Percentiles rank a stretch among this genome's conserved stretches.
Conservation (phyloP, 768 basidiomycete species). For the Leucosporidium yakuticum region DNA sequence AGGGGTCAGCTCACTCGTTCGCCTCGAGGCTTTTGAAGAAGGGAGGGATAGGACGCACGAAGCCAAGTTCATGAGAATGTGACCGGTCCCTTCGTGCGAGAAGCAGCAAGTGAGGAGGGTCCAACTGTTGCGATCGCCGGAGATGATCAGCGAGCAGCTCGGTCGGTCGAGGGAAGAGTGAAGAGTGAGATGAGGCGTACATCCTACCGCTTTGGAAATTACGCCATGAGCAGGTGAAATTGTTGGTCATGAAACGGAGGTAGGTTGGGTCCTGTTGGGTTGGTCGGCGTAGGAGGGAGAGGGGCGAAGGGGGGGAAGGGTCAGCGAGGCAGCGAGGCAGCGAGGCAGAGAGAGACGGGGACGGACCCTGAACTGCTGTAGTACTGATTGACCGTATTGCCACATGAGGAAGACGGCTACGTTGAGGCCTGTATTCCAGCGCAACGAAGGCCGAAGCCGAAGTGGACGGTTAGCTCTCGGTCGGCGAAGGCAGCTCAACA, state of each 20-base stretch:
- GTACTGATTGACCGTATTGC: constrained; percentile 20
- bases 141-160: neutral
- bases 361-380: constrained; percentile 23
- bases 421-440: neutral
- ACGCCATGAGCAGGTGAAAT: constrained; percentile 59
- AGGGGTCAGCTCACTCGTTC: too few relatives aligned
- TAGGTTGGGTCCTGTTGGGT: constrained; percentile 43
- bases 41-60: constrained; percentile 1
- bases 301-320: too few relatives aligned
- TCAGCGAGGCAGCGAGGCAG: too few relatives aligned
- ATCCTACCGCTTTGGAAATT: constrained; percentile 62
- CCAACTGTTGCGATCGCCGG: constrained; percentile 54
- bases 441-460: too few relatives aligned
- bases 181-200: constrained; percentile 46
- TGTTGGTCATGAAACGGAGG: constrained; percentile 53
- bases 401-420: constrained; percentile 17
- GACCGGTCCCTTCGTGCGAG: constrained; percentile 44
- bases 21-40: too few relatives aligned
- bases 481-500: too few relatives aligned
- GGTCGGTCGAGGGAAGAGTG: neutral
- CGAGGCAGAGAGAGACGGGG: too few relatives aligned
- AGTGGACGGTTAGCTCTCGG: too few relatives aligned
- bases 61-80: constrained; percentile 23
- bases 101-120: constrained; percentile 65
- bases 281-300: too few relatives aligned